Evolutionary conservation across 1,139 yeast species (phyloP), one percentile per base, ranked within the genome.

Genomic region (Magnusiomyces paraingens): DNA sequence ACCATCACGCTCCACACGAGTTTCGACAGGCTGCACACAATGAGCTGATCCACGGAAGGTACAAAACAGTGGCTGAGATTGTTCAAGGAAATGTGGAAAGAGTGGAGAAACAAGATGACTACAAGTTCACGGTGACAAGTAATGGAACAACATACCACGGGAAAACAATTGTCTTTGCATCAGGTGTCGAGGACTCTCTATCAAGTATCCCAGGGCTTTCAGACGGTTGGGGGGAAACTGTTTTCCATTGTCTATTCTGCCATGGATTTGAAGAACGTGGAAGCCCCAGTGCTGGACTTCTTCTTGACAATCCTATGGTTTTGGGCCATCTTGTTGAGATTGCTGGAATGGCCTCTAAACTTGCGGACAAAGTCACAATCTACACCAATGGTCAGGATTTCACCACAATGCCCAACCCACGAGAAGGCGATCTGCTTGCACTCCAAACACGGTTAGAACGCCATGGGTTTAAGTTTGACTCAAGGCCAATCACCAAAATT

Each of bases 221-320:
- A 2, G 38, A 44, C 6, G 47, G 36, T 2, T 44, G 47, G 47
- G 47, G 47, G 2, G 18, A 44, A 20, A 44, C 21, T 20, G 29
- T 44, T 10, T 44, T 44, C 20, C 47, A 44, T n/a, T 44, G 47
- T 35, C 20, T 44, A 35, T 44, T 44, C 18, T 44, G 47, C 38
- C 47, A 44, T n/a, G 47, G 47, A 12, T 44, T 44, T 44, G 47
- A 44, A 10, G 47, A 44, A 21, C 15, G 38, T 6, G 35, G 35
- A 6, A 15, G 36, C 11, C 36, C 47, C 12, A 22, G 36, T 26
- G 47, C 47, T 21, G 47, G 47, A 2, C n/a, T 44, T 26, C 21
- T 44, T 8, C 32, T 26, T 8, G 32, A 26, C 32, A 26, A 26
- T 8, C 32, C 32, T 8, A 26, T 26, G 32, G 38, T 44, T 5